Evolutionary conservation across 129 eudicot genomes (phyloP).

Genomic region (Escallonia herrerae): DNA sequence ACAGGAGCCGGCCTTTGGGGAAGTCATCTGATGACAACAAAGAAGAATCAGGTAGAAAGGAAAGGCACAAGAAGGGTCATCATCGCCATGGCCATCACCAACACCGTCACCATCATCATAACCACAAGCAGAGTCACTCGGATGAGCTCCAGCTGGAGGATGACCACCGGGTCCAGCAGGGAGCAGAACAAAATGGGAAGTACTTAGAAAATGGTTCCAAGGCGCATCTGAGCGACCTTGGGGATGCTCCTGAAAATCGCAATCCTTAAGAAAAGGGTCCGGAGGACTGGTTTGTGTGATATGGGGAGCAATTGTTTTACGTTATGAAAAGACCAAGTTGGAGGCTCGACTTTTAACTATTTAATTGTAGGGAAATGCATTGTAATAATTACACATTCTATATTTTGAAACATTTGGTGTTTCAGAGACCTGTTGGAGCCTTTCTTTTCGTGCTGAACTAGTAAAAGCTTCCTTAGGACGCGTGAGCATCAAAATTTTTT

Average conservation of each 20-base stretch:
- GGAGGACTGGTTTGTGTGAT: too few relatives aligned
- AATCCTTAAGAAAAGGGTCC: too few relatives aligned
- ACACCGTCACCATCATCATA: slow-evolving; percentile 12
- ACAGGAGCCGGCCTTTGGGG: slow-evolving; percentile 27
- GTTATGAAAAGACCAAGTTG: too few relatives aligned
- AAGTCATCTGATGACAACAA: slow-evolving; percentile 33
- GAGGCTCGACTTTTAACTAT: too few relatives aligned
- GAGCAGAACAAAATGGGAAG: slow-evolving; percentile 22
- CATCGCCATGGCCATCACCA: slow-evolving; percentile 22
- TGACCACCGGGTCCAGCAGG: slow-evolving; percentile 1
- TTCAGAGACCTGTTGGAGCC: too few relatives aligned
- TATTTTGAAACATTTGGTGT: too few relatives aligned
- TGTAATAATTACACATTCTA: too few relatives aligned
- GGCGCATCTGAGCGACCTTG: slow-evolving; percentile 3
- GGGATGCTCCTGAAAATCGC: slow-evolving; percentile 1
- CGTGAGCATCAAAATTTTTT: too few relatives aligned
- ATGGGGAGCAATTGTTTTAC: too few relatives aligned
- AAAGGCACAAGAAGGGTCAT: slow-evolving; percentile 16
- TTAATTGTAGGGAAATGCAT: too few relatives aligned
- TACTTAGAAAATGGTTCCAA: slow-evolving; percentile 9
- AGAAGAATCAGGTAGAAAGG: slow-evolving; percentile 27
- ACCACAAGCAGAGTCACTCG: slow-evolving; percentile 4
- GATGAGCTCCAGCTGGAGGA: slow-evolving; percentile 11
- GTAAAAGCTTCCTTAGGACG: too few relatives aligned
- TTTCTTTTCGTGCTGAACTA: too few relatives aligned